phyloP scores from a whole-genome alignment of 306 rosid genomes.

The Corylus avellana region DNA sequence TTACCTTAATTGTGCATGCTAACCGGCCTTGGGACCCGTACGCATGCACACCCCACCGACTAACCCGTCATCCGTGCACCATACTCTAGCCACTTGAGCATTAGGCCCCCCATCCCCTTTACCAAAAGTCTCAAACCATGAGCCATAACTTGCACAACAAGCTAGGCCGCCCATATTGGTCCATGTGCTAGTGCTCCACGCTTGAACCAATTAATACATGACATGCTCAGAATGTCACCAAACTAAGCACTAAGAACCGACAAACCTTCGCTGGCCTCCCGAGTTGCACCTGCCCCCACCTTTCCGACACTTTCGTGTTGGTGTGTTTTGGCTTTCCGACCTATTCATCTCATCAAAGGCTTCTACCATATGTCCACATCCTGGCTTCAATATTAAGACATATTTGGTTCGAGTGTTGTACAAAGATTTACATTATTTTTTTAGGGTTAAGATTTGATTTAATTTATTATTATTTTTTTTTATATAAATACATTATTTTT shows the following conservation, averaged over 20 bases:
- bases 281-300: neutral
- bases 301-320: neutral
- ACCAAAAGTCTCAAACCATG: too few species aligned
- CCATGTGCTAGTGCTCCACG: conserved; percentile 7
- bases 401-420: too few species aligned
- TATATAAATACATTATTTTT: too few species aligned
- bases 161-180: neutral
- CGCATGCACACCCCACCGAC: neutral
- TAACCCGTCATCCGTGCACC: neutral
- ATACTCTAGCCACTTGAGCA: neutral
- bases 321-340: neutral
- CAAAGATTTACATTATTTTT: too few species aligned
- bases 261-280: neutral
- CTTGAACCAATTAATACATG: neutral
- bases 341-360: too few species aligned
- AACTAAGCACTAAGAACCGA: neutral
- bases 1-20: too few species aligned
- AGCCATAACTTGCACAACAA: conserved; percentile 4
- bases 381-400: too few species aligned
- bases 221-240: conserved; percentile 6
- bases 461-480: too few species aligned
- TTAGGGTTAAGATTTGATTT: too few species aligned
- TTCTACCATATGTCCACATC: too few species aligned
- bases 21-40: neutral
- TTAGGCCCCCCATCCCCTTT: neutral